Evolutionary conservation across 2,329 filamentous ascomycete genomes (phyloP), one percentile per base, ranked within the genome.

Genomic region (Arthrobotrys sinensis): DNA sequence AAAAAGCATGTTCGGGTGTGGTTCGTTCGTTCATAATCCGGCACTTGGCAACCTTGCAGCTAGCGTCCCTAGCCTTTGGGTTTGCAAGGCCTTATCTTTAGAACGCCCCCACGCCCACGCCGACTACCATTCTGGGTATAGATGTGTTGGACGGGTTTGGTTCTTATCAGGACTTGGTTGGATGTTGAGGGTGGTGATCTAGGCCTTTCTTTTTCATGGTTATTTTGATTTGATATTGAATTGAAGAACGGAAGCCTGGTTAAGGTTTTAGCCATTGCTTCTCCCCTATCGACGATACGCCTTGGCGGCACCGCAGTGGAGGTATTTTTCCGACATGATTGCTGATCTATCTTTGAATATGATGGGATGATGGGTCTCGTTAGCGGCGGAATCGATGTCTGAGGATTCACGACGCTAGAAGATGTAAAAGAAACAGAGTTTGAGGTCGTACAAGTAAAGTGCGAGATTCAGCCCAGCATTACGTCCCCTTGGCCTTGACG

Each of bases 91-190:
- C 70, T 75, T 75, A 75, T 75, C 70, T 75, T 45, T 28, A n/a
- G 60, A 55, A 43, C 8, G 32, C 70, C 70, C 70, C 62, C 70
- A 68, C 70, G 55, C 70, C 62, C 70, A 68, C 70, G 55, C 62
- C 46, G 50, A 32, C 62, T 75, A 38, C 70, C 70, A 52, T 67
- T 67, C 70, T 68, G 7, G 63, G 63, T 46, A 75, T 52, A 21
- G 70, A 75, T 75, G 70, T 75, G 70, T 68, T 73, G 69, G 40
- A 11, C 4, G 4, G 14, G 16, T 43, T 24, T 66, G 43, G 68
- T 11, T 12, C 68, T 72, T 72, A 72, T 72, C 68, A 21, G 40
- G 45, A 43, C 52, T n/a, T 43, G n/a, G n/a, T n/a, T 21, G n/a
- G 43, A 57, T 36, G 21, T 32, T 32, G n/a, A 46, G 19, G 32